Evolutionary conservation across 495 filamentous ascomycete genomes (phyloP), one percentile per base, ranked within the genome.

Genomic region (Pseudoneurospora amorphoporcata): DNA sequence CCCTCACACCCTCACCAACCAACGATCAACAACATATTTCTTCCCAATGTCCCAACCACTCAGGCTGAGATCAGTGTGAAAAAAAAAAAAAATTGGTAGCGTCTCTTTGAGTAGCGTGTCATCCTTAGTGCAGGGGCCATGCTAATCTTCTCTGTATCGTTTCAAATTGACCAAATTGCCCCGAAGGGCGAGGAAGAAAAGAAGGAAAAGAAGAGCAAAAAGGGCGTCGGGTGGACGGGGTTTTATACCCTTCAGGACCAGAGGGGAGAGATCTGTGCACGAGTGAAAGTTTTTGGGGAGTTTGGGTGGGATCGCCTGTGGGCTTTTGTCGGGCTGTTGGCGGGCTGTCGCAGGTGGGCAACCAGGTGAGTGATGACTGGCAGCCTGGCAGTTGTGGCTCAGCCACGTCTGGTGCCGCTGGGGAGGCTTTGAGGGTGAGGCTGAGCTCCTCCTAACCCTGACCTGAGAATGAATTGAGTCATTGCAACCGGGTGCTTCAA

Each of bases 91-190:
- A 91, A 89, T 91, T 85, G 87, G 86, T 91, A 92, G 91, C 91
- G 90, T 93, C 92, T 94, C 92, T 94, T 94, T 94, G 92, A 92
- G 93, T 92, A 94, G 93, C 92, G 93, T 97, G 92, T 97, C 94
- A 96, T 97, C 94, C 94, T 97, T 97, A 96, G 94, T 97, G 93
- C 94, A 98, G 94, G 94, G 94, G 94, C 94, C 93, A 97, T 97
- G 94, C 94, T 97, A 97, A 94, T 94, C 91, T 94, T 94, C 91
- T 94, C 90, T 92, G 80, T 81, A 78, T 77, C 76, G 79, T 78
- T 81, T 78, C 78, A 81, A 77, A 78, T 79, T 81, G 80, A 80
- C 80, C 80, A 80, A 76, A 79, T 69, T 80, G 76, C 73, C 76
- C 77, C 78, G 75, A 76, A 78, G 75, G 74, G 72, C 73, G 61